Evolutionary conservation across 352 stramenopile species (phyloP).

Genomic region (Pythium chondricola): DNA sequence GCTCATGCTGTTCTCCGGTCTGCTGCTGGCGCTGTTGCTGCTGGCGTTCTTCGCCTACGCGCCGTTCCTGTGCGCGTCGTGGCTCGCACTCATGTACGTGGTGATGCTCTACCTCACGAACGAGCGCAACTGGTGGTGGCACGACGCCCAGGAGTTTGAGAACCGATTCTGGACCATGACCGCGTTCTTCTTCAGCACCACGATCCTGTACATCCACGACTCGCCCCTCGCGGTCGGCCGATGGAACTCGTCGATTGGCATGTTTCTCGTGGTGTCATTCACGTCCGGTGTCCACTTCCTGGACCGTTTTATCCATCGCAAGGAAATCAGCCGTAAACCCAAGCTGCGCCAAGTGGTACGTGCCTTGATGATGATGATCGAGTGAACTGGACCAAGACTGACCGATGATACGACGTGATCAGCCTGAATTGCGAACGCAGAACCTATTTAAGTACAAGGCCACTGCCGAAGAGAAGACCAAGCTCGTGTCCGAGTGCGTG

Average conservation of each 20-base stretch:
- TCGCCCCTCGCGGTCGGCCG: conserved; percentile 82
- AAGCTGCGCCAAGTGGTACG: conserved; percentile 38
- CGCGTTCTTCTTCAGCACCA: conserved; percentile 88
- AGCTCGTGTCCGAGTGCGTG: conserved; percentile 68
- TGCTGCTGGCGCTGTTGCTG: conserved; percentile 57
- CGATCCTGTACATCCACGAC: conserved; percentile 93
- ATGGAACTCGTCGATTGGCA: conserved; percentile 64
- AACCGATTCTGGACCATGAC: conserved; percentile 97
- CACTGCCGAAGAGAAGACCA: conserved; percentile 73
- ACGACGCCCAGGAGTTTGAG: conserved; percentile 93
- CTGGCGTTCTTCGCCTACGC: conserved; percentile 83
- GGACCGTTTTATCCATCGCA: conserved; percentile 73
- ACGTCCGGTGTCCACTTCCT: conserved; percentile 77
- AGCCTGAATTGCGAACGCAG: conserved; percentile 19
- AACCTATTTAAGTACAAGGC: conserved; percentile 82
- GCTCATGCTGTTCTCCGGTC: conserved; percentile 52
- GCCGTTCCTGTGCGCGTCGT: conserved; percentile 71
- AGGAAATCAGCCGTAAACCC: conserved; percentile 60
- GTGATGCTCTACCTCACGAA: conserved; percentile 77
- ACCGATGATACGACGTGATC: too few relatives aligned
- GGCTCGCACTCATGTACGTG: conserved; percentile 78
- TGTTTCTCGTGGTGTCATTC: conserved; percentile 74
- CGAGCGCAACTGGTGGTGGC: conserved; percentile 81
- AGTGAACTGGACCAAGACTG: too few relatives aligned
- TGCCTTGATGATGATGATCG: not conserved